These are phyloP conservation scores for Agrocybe pediades DNA, from an alignment of 768 basidiomycete species.

Conservation along the genomic window DNA sequence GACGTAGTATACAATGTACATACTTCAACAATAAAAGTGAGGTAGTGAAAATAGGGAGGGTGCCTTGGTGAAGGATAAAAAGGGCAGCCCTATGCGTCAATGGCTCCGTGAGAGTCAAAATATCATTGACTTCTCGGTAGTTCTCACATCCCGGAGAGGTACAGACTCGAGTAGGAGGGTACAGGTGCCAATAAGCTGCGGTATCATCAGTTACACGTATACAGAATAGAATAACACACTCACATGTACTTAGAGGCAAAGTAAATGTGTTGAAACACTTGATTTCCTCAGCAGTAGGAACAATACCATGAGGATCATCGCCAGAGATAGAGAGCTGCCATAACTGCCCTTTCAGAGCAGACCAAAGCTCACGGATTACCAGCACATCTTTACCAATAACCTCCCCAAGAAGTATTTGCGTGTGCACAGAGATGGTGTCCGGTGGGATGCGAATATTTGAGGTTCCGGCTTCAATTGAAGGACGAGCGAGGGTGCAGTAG, in stretches of 20 bases:
- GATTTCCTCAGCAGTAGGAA: too few relatives aligned
- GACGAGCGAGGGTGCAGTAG: background rate
- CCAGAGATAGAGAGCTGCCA: too few relatives aligned
- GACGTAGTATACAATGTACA: background rate
- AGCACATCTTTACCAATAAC: background rate
- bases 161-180: conserved; percentile 6
- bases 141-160: background rate
- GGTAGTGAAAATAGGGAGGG: conserved; percentile 23
- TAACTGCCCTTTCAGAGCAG: too few relatives aligned
- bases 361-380: background rate
- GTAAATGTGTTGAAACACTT: background rate
- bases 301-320: too few relatives aligned
- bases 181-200: conserved; percentile 4
- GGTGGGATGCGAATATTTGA: background rate
- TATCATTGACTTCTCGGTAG: background rate
- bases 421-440: background rate
- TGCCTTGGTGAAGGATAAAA: conserved; percentile 21
- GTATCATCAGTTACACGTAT: background rate
- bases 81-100: conserved; percentile 18
- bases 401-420: background rate
- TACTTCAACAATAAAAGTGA: conserved; percentile 25
- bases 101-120: background rate
- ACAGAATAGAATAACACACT: background rate
- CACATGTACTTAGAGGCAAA: background rate
- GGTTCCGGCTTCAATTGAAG: background rate